These are phyloP conservation scores for Beauveria asiatica DNA, from an alignment of 2,329 filamentous ascomycete species.

Conservation along the genomic window DNA sequence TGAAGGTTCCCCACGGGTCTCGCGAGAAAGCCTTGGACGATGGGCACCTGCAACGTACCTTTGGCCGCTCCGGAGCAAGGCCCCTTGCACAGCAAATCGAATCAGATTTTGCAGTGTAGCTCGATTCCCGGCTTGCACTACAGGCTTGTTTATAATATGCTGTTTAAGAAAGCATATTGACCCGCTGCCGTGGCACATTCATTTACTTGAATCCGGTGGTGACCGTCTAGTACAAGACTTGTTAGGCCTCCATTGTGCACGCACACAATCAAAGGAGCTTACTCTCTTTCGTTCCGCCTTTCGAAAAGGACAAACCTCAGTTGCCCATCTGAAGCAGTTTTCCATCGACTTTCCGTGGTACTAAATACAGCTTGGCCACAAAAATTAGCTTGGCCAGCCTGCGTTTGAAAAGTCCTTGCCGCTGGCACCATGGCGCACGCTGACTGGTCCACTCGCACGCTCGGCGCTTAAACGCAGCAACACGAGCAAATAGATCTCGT, in stretches of 20 bases:
- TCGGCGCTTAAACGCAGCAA: constrained; percentile 10
- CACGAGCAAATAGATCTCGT: constrained; percentile 7
- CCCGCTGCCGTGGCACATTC: constrained; percentile 1
- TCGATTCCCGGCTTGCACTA: not conserved
- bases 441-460: not conserved
- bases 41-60: constrained; percentile 7
- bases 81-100: not conserved
- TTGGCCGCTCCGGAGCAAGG: not conserved
- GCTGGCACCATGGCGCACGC: not conserved
- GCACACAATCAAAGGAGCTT: constrained; percentile 1
- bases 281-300: not conserved
- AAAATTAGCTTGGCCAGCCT: constrained; percentile 1
- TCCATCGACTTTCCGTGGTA: not conserved
- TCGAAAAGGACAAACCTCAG: not conserved
- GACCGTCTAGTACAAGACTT: not conserved
- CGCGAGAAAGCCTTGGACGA: not conserved
- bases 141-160: not conserved
- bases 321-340: not conserved
- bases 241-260: not conserved
- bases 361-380: not conserved
- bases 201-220: constrained; percentile 2
- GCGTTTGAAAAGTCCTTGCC: constrained; percentile 5
- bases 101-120: not conserved
- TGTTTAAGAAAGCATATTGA: not conserved
- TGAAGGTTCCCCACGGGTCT: not conserved